Evolutionary conservation across 208 protist species (phyloP).

Genomic region (Trichomonas vaginalis): DNA sequence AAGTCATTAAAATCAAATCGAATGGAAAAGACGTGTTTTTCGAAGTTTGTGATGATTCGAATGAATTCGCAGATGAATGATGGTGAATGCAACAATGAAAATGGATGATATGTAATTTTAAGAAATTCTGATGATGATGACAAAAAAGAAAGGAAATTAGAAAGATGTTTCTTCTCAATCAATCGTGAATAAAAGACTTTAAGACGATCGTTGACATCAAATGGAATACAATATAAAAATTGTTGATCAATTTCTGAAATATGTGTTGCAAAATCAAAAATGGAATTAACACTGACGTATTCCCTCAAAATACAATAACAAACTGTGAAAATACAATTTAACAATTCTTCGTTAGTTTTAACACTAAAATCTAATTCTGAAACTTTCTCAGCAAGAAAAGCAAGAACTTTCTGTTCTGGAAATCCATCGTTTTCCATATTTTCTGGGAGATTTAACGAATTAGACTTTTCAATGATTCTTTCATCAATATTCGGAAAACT

Average conservation of each 20-base stretch:
- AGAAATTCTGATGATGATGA: neutral
- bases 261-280: neutral
- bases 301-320: neutral
- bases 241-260: neutral
- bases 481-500: neutral
- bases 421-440: neutral
- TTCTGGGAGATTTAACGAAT: neutral
- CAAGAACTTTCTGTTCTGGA: neutral
- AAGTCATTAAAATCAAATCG: neutral
- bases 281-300: neutral
- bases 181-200: neutral
- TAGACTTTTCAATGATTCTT: neutral
- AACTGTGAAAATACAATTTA: neutral
- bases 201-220: neutral
- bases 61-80: neutral
- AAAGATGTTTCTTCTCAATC: neutral
- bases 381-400: neutral
- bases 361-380: neutral
- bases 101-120: neutral
- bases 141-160: neutral
- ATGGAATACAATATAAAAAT: neutral
- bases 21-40: neutral
- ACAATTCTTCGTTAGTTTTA: neutral
- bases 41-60: neutral
- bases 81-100: neutral